Percentiles rank a stretch among this genome's conserved stretches.
phyloP scores from a whole-genome alignment of 306 rosid genomes.

The Vachellia pachyceras region DNA sequence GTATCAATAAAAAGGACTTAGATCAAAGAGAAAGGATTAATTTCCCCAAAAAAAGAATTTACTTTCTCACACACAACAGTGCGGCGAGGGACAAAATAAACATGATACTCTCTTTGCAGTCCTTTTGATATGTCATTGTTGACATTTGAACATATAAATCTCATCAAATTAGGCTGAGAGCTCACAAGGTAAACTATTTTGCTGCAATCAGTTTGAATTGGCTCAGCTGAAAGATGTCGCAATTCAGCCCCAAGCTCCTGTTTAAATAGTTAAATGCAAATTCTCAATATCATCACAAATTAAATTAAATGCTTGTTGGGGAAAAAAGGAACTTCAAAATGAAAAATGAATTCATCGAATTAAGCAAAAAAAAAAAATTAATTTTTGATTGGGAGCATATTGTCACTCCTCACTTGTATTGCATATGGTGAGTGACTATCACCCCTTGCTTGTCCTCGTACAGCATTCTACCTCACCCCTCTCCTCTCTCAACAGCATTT shows the following conservation, averaged over 20 bases:
- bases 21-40: background rate
- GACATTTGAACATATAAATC: conserved; percentile 72
- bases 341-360: background rate
- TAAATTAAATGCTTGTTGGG: background rate
- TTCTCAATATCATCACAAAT: conserved; percentile 30
- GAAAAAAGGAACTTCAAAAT: background rate
- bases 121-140: conserved; percentile 73
- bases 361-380: background rate
- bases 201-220: conserved; percentile 79
- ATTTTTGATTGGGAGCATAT: background rate
- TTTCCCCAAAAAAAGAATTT: conserved; percentile 26
- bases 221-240: conserved; percentile 89
- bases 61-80: conserved; percentile 95
- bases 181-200: conserved; percentile 89
- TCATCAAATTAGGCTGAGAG: conserved; percentile 85
- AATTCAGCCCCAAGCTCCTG: conserved; percentile 95
- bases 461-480: no score
- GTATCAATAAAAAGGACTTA: background rate
- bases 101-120: conserved; percentile 84
- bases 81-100: conserved; percentile 89
- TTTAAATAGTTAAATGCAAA: conserved; percentile 26
- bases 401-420: background rate
- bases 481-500: conserved; percentile 10
- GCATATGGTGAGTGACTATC: background rate
- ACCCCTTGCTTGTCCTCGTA: background rate